Percentiles rank a stretch among this genome's conserved stretches.
Evolutionary conservation across 495 filamentous ascomycete genomes (phyloP).

Genomic region (Xylaria castorea): DNA sequence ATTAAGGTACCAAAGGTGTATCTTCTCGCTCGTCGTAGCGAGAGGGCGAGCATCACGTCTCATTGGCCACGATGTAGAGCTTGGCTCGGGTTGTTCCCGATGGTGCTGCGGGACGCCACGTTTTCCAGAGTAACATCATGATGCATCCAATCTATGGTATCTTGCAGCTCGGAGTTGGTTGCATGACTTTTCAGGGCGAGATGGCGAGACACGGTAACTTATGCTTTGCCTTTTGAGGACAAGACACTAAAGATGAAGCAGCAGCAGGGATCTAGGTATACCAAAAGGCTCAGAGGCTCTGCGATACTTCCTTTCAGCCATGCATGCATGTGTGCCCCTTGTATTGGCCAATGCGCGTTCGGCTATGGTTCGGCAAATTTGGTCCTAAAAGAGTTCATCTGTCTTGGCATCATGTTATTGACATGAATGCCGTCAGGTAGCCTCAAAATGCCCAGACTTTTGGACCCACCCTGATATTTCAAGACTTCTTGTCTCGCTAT

Average conservation of each 20-base stretch:
- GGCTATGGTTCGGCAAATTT: constrained; percentile 11
- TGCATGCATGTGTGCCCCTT: not conserved
- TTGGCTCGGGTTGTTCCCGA: constrained; percentile 9
- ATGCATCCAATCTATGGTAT: constrained; percentile 6
- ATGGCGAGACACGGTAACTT: constrained; percentile 12
- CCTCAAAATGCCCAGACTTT: constrained; percentile 14
- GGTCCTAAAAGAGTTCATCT: constrained; percentile 2
- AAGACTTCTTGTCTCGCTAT: not conserved
- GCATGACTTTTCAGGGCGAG: constrained; percentile 16
- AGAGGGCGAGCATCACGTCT: constrained; percentile 18
- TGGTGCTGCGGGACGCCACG: constrained; percentile 1
- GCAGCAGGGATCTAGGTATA: not conserved
- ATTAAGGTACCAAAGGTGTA: not conserved
- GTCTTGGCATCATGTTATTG: constrained; percentile 8
- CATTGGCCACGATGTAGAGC: not conserved
- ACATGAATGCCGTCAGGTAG: not conserved
- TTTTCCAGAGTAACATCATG: not conserved
- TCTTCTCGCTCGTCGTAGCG: constrained; percentile 1
- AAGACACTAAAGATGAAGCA: not conserved
- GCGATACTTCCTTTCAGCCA: constrained; percentile 9
- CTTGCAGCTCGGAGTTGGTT: constrained; percentile 20
- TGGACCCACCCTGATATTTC: not conserved
- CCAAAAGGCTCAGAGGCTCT: constrained; percentile 1
- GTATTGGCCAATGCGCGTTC: not conserved
- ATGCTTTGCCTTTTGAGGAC: not conserved